Evolutionary conservation across 2,329 filamentous ascomycete genomes (phyloP).

Genomic region (Hypoxylon sp.): DNA sequence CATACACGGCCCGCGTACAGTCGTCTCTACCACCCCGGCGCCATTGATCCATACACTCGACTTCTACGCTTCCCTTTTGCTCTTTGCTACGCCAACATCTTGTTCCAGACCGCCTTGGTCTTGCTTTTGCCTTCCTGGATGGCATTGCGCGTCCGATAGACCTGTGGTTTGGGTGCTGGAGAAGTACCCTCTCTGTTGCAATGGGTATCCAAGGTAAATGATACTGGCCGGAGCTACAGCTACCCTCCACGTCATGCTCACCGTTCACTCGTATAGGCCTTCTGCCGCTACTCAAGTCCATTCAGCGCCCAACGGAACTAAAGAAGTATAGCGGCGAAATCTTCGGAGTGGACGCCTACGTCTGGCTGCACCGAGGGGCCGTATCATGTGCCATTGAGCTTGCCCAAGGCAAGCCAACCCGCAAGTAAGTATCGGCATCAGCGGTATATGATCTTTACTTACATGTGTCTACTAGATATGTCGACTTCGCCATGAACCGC

Average conservation of each 20-base stretch:
- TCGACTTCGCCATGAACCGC: conserved; percentile 88
- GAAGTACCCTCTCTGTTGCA: conserved; percentile 9
- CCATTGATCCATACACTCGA: background rate
- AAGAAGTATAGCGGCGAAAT: conserved; percentile 89
- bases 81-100: background rate
- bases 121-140: conserved; percentile 16
- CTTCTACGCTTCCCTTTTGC: background rate
- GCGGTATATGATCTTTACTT: conserved; percentile 10
- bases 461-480: conserved; percentile 66
- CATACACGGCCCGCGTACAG: conserved; percentile 13
- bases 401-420: conserved; percentile 85
- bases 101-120: background rate
- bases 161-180: conserved; percentile 6
- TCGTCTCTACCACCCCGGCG: conserved; percentile 20
- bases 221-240: background rate
- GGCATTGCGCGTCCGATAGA: conserved; percentile 11
- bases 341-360: conserved; percentile 95
- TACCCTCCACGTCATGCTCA: conserved; percentile 34
- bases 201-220: conserved; percentile 46
- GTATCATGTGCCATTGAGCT: conserved; percentile 91
- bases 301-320: conserved; percentile 86
- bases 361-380: conserved; percentile 95
- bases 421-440: conserved; percentile 66
- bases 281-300: conserved; percentile 91
- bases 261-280: conserved; percentile 65